Evolutionary conservation across 2,329 filamentous ascomycete species (phyloP), one percentile per base, ranked within the genome.

Genomic region (Alternaria sp.): DNA sequence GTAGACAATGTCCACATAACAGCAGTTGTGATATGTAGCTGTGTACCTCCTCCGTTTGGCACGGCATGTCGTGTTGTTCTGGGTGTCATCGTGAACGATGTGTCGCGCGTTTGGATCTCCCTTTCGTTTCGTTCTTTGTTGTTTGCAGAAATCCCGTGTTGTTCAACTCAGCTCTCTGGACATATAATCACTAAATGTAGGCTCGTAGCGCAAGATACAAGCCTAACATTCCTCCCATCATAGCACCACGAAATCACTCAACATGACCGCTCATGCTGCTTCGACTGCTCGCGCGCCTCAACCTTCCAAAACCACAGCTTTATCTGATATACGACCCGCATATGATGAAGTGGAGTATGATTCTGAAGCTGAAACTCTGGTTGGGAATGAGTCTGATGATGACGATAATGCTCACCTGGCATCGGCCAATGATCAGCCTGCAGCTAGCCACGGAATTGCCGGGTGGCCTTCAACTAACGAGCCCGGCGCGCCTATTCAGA

Each of bases 321-420:
- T 58, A 38, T 30, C 54, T 63, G 9, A 24, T 57, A 4, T 32
- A 63, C 51, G 58, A 63, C 46, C 54, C 51, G 14, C 24, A 9
- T 12, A 46, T 47, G 20, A 54, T 32, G 14, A 41, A 11, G 2
- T 52, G 41, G 22, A 57, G 48, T 34, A 42, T 63, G 18, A 49
- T 43, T 54, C 34, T 63, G 26, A 58, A 54, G 32, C 20, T 57
- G 38, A 51, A 18, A 46, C 41, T 63, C 16, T 58, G 51, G 51
- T 55, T 32, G 30, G 28, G 38, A n/a, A 16, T 58, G 39, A 55
- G 54, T 41, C n/a, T 63, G 26, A 60, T 57, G 42, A 38, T 42
- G 32, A 48, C 42, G n/a, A 16, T 60, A 8, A 34, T 52, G 18
- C 32, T 62, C n/a, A 26, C 44, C n/a, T 39, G 42, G 14, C 38